These are phyloP conservation scores for Candida odintsovae DNA, from an alignment of 805 yeast genomes.

Conservation along the genomic window DNA sequence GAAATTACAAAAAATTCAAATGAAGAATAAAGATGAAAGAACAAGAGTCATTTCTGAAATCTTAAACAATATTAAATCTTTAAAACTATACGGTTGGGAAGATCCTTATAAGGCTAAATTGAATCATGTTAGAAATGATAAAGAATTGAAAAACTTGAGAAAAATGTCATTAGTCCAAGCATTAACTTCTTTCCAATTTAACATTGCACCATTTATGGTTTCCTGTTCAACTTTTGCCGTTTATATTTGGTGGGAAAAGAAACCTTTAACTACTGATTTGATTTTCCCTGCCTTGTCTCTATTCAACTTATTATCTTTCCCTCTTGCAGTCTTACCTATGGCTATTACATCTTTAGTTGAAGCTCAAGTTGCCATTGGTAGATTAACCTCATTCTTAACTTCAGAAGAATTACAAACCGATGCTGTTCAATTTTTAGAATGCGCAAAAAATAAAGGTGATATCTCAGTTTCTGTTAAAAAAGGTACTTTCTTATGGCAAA, in stretches of 20 bases:
- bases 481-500: slow-evolving; percentile 76
- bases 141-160: slow-evolving; percentile 72
- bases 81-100: slow-evolving; percentile 97
- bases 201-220: slow-evolving; percentile 82
- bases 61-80: slow-evolving; percentile 83
- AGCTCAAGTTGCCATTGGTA: slow-evolving; percentile 73
- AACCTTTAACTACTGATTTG: slow-evolving; percentile 79
- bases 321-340: slow-evolving; percentile 88
- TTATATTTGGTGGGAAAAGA: slow-evolving; percentile 53
- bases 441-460: slow-evolving; percentile 55
- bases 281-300: slow-evolving; percentile 88
- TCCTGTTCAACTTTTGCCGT: slow-evolving; percentile 85
- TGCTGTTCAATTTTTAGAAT: slow-evolving; percentile 49
- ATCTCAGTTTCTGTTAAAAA: slow-evolving; percentile 54
- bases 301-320: slow-evolving; percentile 86
- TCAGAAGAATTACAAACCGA: slow-evolving; percentile 80
- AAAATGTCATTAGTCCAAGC: slow-evolving; percentile 72
- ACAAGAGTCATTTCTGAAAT: slow-evolving; percentile 85
- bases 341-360: slow-evolving; percentile 83
- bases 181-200: slow-evolving; percentile 69
- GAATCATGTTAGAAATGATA: slow-evolving; percentile 78
- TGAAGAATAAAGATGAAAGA: slow-evolving; percentile 89
- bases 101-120: slow-evolving; percentile 70
- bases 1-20: slow-evolving; percentile 72
- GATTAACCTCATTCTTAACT: slow-evolving; percentile 69